A percentile compares a stretch with the other conserved stretches of the same genome.
Conservation (phyloP, 805 yeast species). For the Brettanomyces anomalus region DNA sequence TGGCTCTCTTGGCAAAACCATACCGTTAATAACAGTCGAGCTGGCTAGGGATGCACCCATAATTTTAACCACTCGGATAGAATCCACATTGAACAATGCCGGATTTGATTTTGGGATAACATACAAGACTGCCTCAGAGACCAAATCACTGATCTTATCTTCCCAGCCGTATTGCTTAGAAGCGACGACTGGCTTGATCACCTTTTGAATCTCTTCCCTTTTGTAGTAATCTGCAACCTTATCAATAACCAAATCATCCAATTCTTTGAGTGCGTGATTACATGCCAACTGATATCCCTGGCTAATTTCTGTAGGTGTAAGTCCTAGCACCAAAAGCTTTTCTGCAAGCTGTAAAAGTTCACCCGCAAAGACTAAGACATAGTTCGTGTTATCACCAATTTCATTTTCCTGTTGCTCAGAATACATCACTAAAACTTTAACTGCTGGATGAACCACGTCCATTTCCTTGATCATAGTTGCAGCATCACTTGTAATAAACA, state of each 20-base stretch:
- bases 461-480: conserved; percentile 92
- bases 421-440: conserved; percentile 91
- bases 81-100: conserved; percentile 75
- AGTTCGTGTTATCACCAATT: conserved; percentile 94
- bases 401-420: conserved; percentile 94
- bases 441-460: conserved; percentile 96
- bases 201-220: conserved; percentile 52
- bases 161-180: conserved; percentile 92
- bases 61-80: conserved; percentile 89
- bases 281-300: conserved; percentile 91
- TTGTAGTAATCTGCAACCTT: conserved; percentile 49
- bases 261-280: conserved; percentile 57
- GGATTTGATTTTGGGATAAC: conserved; percentile 68
- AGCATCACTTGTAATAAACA: conserved; percentile 93
- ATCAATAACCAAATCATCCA: conserved; percentile 58
- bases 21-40: conserved; percentile 84
- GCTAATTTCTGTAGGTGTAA: conserved; percentile 84
- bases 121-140: conserved; percentile 74
- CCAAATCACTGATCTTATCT: conserved; percentile 64
- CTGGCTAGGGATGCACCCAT: conserved; percentile 79
- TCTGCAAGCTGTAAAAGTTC: conserved; percentile 84
- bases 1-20: conserved; percentile 98
- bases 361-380: conserved; percentile 88
- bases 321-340: conserved; percentile 72
- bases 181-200: conserved; percentile 78